Percentiles rank a stretch among this genome's conserved stretches.
These are phyloP conservation scores for Alloteropsis semialata DNA, from an alignment of 176 grass and related monocot species.

Conservation along the genomic window DNA sequence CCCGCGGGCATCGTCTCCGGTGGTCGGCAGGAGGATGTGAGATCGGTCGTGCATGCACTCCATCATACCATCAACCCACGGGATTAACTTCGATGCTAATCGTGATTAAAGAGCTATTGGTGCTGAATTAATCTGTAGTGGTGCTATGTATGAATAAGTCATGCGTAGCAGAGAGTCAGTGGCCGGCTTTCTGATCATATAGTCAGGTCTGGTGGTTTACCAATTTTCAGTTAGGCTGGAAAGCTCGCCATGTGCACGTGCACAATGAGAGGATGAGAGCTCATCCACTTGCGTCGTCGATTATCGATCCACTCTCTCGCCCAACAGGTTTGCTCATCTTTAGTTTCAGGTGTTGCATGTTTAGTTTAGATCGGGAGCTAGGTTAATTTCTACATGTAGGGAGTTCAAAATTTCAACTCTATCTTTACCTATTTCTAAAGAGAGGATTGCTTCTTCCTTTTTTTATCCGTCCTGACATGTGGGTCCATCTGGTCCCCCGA, in stretches of 20 bases:
- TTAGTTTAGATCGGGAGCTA: background rate
- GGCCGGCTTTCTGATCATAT: background rate
- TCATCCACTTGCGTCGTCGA: background rate
- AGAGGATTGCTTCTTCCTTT: too few species aligned
- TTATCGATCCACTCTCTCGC: background rate
- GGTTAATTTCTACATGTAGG: background rate
- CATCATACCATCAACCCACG: background rate
- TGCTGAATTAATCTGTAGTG: background rate
- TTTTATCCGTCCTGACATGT: too few species aligned
- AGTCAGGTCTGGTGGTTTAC: background rate
- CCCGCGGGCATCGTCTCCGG: slow-evolving; percentile 14
- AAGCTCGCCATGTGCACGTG: background rate
- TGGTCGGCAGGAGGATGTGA: background rate
- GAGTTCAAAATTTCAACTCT: background rate
- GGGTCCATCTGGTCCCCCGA: too few species aligned
- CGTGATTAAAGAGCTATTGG: background rate
- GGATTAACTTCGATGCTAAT: background rate
- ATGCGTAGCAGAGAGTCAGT: background rate
- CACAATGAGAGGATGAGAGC: background rate
- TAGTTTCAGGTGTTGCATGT: background rate
- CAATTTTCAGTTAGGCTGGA: background rate
- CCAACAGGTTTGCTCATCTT: background rate
- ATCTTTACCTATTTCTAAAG: too few species aligned
- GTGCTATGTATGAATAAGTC: background rate
- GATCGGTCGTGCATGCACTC: background rate